These are phyloP conservation scores for Claviceps monticola DNA, from an alignment of 2,329 filamentous ascomycete genomes.

Conservation along the genomic window DNA sequence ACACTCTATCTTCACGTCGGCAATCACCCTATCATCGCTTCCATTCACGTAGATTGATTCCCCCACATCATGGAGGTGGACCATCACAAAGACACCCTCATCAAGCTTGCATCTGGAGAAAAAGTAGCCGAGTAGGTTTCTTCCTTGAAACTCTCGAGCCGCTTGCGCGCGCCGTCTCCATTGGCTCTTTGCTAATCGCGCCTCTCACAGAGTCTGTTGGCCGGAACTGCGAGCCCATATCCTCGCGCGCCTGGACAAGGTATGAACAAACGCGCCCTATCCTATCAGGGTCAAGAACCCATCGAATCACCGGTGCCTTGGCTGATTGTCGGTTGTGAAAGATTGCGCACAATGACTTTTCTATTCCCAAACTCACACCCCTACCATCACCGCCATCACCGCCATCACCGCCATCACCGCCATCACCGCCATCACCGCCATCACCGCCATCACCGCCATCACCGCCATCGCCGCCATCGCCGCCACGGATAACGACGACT, in stretches of 20 bases:
- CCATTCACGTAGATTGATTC: constrained; percentile 7
- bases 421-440: constrained; percentile 36
- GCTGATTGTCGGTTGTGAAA: constrained; percentile 18
- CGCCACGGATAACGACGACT: constrained; percentile 11
- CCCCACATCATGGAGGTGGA: constrained; percentile 39
- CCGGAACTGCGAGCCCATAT: constrained; percentile 50
- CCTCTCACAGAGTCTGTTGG: constrained; percentile 50
- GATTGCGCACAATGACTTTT: constrained; percentile 66
- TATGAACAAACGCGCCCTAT: constrained; percentile 13
- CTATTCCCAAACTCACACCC: constrained; percentile 49
- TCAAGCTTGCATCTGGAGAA: constrained; percentile 34
- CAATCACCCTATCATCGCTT: not conserved
- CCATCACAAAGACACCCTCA: constrained; percentile 34
- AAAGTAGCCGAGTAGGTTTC: constrained; percentile 40
- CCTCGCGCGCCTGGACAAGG: constrained; percentile 53
- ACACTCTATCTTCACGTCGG: not conserved
- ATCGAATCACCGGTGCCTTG: too few relatives aligned
- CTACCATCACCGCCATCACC: constrained; percentile 33
- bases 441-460: constrained; percentile 37
- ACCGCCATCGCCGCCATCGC: constrained; percentile 28
- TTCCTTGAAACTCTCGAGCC: not conserved
- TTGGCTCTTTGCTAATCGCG: constrained; percentile 15
- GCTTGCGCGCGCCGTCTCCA: not conserved
- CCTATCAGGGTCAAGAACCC: too few relatives aligned
- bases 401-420: constrained; percentile 34